These are phyloP conservation scores for Hortaea sp. DNA, from an alignment of 2,329 filamentous ascomycete genomes.

Conservation along the genomic window DNA sequence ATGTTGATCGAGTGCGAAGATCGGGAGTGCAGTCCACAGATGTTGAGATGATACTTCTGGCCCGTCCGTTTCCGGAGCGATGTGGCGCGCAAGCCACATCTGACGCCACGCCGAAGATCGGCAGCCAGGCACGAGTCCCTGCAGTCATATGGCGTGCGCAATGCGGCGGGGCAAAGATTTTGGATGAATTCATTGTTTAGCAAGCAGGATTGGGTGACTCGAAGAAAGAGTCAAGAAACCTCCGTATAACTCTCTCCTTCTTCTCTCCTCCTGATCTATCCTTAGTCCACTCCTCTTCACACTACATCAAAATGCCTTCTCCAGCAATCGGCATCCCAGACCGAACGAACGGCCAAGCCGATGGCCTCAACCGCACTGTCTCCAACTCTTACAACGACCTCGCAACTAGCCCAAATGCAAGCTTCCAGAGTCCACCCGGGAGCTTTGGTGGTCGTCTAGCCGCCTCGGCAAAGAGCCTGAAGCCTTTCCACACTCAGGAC, in stretches of 20 bases:
- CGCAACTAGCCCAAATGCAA: constrained; percentile 64
- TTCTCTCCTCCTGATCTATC: background rate
- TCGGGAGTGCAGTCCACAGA: too few species aligned
- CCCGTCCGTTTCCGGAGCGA: too few species aligned
- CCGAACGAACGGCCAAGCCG: constrained; percentile 13
- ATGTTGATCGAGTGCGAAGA: too few species aligned
- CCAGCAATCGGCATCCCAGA: constrained; percentile 25
- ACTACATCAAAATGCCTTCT: constrained; percentile 19
- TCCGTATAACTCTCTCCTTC: background rate
- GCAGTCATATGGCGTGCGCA: background rate
- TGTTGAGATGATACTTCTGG: too few species aligned
- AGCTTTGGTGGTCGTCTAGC: constrained; percentile 31
- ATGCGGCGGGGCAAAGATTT: background rate
- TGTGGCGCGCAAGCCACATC: too few species aligned
- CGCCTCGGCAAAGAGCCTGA: constrained; percentile 60
- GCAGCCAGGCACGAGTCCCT: background rate
- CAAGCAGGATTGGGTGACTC: background rate
- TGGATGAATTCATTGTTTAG: background rate
- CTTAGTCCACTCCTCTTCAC: background rate
- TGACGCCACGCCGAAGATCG: background rate
- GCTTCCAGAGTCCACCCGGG: constrained; percentile 63
- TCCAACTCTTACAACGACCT: constrained; percentile 41
- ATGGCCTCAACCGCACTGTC: constrained; percentile 20
- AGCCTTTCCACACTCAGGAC: constrained; percentile 90
- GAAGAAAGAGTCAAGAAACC: background rate